Conservation (phyloP, 2,329 filamentous ascomycete species). For the Pyrenochaeta sp. region DNA sequence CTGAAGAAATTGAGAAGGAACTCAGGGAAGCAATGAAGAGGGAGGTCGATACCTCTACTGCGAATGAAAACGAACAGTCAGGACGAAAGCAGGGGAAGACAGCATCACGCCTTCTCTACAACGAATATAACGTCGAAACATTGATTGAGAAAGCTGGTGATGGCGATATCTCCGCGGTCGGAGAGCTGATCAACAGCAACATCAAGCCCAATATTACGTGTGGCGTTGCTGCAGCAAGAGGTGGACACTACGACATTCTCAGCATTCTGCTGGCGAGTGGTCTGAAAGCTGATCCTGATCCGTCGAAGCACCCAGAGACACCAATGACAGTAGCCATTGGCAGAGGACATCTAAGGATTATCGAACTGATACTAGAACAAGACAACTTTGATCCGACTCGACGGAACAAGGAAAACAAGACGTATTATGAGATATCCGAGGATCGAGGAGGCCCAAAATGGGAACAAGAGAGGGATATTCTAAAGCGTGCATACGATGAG, state of each 20-base stretch:
- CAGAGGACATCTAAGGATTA: conserved; percentile 82
- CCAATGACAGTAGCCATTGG: conserved; percentile 96
- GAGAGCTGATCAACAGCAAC: conserved; percentile 57
- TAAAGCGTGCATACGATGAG: conserved; percentile 78
- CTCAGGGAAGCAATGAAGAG: conserved; percentile 66
- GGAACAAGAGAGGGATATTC: conserved; percentile 83
- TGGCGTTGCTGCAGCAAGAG: conserved; percentile 88
- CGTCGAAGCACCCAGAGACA: conserved; percentile 85
- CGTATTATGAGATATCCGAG: conserved; percentile 87
- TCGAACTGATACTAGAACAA: conserved; percentile 80
- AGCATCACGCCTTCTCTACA: conserved; percentile 57
- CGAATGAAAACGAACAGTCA: conserved; percentile 53
- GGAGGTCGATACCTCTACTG: conserved; percentile 58
- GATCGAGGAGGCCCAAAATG: conserved; percentile 85
- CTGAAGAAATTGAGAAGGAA: conserved; percentile 79
- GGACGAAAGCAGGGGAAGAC: conserved; percentile 44
- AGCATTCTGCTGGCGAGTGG: conserved; percentile 69
- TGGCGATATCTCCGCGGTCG: conserved; percentile 59
- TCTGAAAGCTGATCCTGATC: conserved; percentile 61
- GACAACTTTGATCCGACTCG: conserved; percentile 83
- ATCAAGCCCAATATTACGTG: conserved; percentile 79
- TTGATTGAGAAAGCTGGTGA: conserved; percentile 58
- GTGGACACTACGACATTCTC: conserved; percentile 87
- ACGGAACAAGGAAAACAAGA: conserved; percentile 73
- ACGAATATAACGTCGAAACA: conserved; percentile 59